Conservation (phyloP, 768 basidiomycete species). For the Tulasnella sp. region DNA sequence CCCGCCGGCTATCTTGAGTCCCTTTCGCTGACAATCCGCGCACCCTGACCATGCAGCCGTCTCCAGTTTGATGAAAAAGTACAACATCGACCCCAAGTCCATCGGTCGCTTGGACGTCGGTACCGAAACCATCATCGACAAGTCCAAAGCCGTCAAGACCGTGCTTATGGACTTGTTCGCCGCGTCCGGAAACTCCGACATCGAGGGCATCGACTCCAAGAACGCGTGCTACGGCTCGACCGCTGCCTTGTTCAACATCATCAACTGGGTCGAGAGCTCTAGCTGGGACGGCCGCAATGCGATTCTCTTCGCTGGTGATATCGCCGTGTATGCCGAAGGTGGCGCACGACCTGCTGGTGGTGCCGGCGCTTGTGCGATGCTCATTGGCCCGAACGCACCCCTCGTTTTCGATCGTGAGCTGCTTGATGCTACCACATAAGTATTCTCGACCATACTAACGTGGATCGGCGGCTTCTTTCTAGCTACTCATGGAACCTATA, state of each 20-base stretch:
- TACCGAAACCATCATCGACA: conserved; percentile 99
- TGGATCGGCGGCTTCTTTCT: conserved; percentile 11
- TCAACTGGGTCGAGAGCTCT: conserved; percentile 95
- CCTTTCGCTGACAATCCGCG: background rate
- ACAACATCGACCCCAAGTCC: conserved; percentile 88
- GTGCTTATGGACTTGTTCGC: conserved; percentile 97
- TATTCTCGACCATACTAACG: background rate
- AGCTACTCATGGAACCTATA: conserved; percentile 95
- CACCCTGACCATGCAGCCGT: conserved; percentile 44
- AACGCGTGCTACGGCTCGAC: conserved; percentile 99
- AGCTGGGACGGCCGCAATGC: conserved; percentile 98
- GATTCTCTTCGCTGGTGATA: conserved; percentile 93
- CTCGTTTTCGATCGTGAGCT: conserved; percentile 86
- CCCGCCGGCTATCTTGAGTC: background rate
- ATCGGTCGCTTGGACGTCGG: conserved; percentile 98
- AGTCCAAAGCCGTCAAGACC: conserved; percentile 97
- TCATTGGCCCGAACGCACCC: conserved; percentile 94
- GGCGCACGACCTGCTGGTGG: conserved; percentile 91
- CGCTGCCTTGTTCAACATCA: conserved; percentile 94
- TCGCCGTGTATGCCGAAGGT: conserved; percentile 96
- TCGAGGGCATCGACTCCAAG: conserved; percentile 98
- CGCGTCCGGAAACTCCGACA: conserved; percentile 84
- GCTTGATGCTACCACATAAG: background rate
- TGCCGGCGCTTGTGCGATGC: conserved; percentile 87
- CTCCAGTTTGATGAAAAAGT: conserved; percentile 80